phyloP scores from a whole-genome alignment of 441 rosid species.

The Gossypium gossypioides region DNA sequence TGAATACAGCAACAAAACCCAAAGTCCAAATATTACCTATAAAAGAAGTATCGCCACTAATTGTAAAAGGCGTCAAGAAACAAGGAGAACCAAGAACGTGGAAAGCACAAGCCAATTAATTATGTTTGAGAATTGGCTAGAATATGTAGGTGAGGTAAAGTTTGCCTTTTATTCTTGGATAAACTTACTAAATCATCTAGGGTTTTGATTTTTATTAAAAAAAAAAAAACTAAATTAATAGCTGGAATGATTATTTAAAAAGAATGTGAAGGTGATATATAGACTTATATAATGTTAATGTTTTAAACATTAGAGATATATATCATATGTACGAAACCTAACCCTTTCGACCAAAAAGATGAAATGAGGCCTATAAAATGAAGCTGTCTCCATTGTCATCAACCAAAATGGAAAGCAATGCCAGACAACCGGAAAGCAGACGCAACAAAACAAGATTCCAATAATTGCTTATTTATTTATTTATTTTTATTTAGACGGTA shows the following conservation, averaged over 20 bases:
- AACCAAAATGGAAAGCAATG: background rate
- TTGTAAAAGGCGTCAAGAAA: background rate
- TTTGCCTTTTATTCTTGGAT: background rate
- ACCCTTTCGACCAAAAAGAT: background rate
- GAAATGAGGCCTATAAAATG: background rate
- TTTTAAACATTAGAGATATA: background rate
- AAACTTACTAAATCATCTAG: background rate
- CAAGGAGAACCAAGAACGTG: background rate
- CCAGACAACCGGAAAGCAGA: background rate
- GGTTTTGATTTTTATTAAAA: background rate
- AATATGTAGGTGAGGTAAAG: too few relatives aligned
- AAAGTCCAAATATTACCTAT: background rate
- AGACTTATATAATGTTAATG: background rate
- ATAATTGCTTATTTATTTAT: too few relatives aligned
- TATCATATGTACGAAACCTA: background rate
- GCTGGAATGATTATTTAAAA: background rate
- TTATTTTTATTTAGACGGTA: too few relatives aligned
- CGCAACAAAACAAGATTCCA: too few relatives aligned
- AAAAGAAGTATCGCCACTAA: background rate
- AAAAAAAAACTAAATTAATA: background rate
- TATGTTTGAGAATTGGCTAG: background rate
- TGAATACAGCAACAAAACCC: background rate
- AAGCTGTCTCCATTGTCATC: background rate
- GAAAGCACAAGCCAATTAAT: background rate
- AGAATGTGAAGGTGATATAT: background rate